A percentile compares a stretch with the other conserved stretches of the same genome.
These are phyloP conservation scores for Kwoniella heveanensis DNA, from an alignment of 768 basidiomycete genomes.

Conservation along the genomic window DNA sequence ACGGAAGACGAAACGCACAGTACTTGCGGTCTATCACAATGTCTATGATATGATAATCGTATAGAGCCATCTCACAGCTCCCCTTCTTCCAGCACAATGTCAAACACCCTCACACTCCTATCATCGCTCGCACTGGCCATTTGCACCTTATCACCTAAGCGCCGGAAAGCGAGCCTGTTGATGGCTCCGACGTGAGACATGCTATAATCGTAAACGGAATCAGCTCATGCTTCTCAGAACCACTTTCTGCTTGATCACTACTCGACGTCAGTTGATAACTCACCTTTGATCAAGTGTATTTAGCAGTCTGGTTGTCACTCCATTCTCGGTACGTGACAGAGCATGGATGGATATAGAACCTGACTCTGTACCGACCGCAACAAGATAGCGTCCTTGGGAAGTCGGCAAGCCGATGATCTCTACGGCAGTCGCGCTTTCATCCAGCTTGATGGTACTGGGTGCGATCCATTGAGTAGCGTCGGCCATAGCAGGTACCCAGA, in stretches of 20 bases:
- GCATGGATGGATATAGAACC: slow-evolving; percentile 72
- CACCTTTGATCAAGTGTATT: slow-evolving; percentile 56
- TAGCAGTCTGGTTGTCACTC: slow-evolving; percentile 57
- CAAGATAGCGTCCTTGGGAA: slow-evolving; percentile 59
- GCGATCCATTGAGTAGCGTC: slow-evolving; percentile 62
- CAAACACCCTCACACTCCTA: slow-evolving; percentile 78
- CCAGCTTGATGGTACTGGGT: slow-evolving; percentile 66
- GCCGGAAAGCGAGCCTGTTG: slow-evolving; percentile 78
- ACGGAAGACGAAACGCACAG: no score
- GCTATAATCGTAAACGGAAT: no score
- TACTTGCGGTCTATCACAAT: no score
- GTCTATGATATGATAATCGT: no score
- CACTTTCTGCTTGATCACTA: no score
- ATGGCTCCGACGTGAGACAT: slow-evolving; percentile 75
- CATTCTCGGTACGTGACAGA: slow-evolving; percentile 49
- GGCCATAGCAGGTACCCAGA: slow-evolving; percentile 66
- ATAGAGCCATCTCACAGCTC: neutral
- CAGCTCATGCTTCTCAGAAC: no score
- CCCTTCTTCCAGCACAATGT: slow-evolving; percentile 21
- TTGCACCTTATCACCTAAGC: slow-evolving; percentile 55
- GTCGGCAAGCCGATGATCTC: slow-evolving; percentile 61
- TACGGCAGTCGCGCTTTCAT: slow-evolving; percentile 81
- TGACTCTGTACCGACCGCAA: slow-evolving; percentile 83
- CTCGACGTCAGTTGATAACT: neutral
- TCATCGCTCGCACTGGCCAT: slow-evolving; percentile 92